Conservation (phyloP, 2,329 filamentous ascomycete species). For the Colletotrichum theobromicola region DNA sequence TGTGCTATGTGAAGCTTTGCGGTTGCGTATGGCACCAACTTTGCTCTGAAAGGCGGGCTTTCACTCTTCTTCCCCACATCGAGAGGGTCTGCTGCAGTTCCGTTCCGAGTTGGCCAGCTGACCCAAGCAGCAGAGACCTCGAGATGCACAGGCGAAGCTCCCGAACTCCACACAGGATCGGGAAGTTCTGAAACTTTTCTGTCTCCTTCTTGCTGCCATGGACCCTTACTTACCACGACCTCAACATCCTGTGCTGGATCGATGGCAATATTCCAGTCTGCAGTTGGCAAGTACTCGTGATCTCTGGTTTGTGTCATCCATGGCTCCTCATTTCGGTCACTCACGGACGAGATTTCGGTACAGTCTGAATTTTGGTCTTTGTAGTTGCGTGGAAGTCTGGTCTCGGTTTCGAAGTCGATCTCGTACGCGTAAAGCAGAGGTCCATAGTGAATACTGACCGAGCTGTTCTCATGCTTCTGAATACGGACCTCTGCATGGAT, state of each 20-base stretch:
- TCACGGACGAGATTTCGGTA: constrained; percentile 26
- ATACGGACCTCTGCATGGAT: constrained; percentile 24
- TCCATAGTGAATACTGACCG: constrained; percentile 47
- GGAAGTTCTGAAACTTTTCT: constrained; percentile 30
- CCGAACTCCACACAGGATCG: constrained; percentile 33
- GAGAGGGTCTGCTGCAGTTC: not conserved
- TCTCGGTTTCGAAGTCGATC: constrained; percentile 30
- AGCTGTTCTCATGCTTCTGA: constrained; percentile 32
- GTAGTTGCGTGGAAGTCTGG: not conserved
- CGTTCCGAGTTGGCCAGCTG: not conserved
- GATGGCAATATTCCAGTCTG: constrained; percentile 34
- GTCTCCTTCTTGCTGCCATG: constrained; percentile 9
- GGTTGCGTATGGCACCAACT: constrained; percentile 48
- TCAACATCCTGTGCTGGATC: constrained; percentile 19
- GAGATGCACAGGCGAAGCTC: constrained; percentile 34
- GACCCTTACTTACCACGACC: constrained; percentile 21
- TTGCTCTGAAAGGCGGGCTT: not conserved
- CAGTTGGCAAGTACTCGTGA: constrained; percentile 34
- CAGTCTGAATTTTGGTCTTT: constrained; percentile 25
- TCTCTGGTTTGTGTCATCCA: constrained; percentile 30
- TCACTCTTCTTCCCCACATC: constrained; percentile 35
- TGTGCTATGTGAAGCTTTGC: constrained; percentile 52
- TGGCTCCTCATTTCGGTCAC: constrained; percentile 20
- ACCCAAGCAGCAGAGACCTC: constrained; percentile 32
- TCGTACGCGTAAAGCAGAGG: constrained; percentile 47